Percentiles rank a stretch among this genome's conserved stretches.
Evolutionary conservation across 148 eudicot genomes (phyloP).

Genomic region (Silene conica): DNA sequence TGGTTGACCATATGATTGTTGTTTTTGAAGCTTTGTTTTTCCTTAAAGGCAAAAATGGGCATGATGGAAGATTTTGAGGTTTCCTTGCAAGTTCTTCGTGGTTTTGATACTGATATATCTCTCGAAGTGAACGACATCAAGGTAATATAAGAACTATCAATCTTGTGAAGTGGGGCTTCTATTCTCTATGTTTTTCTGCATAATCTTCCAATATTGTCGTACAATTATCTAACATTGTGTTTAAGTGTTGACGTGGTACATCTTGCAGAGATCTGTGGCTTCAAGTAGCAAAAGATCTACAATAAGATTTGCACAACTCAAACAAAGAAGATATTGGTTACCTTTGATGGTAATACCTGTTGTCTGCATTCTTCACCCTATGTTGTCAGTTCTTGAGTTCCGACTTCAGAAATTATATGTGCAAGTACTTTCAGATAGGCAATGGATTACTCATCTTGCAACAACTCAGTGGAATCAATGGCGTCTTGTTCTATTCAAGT

Average conservation of each 20-base stretch:
- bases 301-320: constrained; percentile 71
- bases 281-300: constrained; percentile 71
- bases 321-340: constrained; percentile 85
- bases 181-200: neutral
- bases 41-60: constrained; percentile 87
- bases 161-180: neutral
- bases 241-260: constrained; percentile 15
- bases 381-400: constrained; percentile 6
- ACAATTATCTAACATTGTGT: constrained; percentile 5
- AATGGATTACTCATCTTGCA: constrained; percentile 82
- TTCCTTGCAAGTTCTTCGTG: constrained; percentile 94
- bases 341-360: constrained; percentile 70
- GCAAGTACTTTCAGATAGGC: constrained; percentile 61
- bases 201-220: neutral
- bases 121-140: constrained; percentile 84
- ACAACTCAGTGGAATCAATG: constrained; percentile 86
- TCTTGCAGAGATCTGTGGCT: constrained; percentile 71
- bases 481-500: constrained; percentile 85
- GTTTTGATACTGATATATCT: constrained; percentile 85
- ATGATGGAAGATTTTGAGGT: constrained; percentile 87
- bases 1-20: constrained; percentile 1
- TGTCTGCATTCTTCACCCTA: neutral
- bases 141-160: constrained; percentile 36
- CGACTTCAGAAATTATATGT: constrained; percentile 10
- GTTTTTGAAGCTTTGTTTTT: neutral